Conservation (phyloP, 345 rosid species). For the Theobroma cacao region DNA sequence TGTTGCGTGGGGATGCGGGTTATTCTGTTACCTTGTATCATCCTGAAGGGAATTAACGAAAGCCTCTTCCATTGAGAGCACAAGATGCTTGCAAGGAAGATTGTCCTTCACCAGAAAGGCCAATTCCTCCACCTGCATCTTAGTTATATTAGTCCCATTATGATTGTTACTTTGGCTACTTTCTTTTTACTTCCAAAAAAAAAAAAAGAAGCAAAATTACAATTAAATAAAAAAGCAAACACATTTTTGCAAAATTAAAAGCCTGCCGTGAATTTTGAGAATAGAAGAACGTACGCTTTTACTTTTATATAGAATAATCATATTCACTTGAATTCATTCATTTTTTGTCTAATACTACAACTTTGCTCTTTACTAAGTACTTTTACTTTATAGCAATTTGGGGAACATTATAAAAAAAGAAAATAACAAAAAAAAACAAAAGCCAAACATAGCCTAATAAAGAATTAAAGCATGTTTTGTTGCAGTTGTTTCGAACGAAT, state of each 20-base stretch:
- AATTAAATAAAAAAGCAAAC: not conserved
- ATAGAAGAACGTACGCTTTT: no score
- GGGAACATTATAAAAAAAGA: no score
- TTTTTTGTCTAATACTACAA: no score
- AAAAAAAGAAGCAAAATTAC: not conserved
- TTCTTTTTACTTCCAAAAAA: no score
- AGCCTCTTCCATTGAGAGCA: conserved; percentile 63
- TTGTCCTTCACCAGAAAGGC: conserved; percentile 64
- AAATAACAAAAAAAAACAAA: no score
- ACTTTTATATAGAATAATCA: no score
- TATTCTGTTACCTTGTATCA: conserved; percentile 30
- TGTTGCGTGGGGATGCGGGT: not conserved
- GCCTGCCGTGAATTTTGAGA: no score
- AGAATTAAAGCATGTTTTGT: not conserved
- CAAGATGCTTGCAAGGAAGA: conserved; percentile 58
- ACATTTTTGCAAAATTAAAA: no score
- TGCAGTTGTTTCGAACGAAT: no score
- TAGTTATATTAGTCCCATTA: not conserved
- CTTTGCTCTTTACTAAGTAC: no score
- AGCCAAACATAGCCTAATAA: not conserved
- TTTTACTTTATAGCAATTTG: no score
- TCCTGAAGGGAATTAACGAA: conserved; percentile 48
- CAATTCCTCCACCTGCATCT: conserved; percentile 60
- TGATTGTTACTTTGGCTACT: not conserved
- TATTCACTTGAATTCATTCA: no score